Percentiles rank a stretch among this genome's conserved stretches.
phyloP scores from a whole-genome alignment of 352 stramenopile species.

The Globisporangium cederbergense region DNA sequence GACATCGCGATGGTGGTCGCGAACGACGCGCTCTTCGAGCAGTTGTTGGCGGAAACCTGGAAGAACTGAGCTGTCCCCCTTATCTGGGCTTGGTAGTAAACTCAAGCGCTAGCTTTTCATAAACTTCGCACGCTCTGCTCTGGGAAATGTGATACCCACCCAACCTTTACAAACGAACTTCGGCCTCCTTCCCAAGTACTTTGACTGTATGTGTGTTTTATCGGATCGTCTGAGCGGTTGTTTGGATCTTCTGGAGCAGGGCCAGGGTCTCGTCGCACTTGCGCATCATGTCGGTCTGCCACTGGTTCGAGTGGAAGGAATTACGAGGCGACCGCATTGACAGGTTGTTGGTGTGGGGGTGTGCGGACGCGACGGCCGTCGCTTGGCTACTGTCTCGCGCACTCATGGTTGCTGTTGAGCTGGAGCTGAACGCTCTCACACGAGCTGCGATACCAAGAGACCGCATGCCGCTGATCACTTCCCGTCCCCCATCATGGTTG shows the following conservation, averaged over 20 bases:
- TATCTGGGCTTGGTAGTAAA: not conserved
- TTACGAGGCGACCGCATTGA: not conserved
- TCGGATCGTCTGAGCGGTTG: conserved; percentile 1
- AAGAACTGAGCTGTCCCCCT: conserved; percentile 15
- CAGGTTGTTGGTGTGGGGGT: not conserved
- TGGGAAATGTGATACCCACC: not conserved
- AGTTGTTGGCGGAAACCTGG: conserved; percentile 72
- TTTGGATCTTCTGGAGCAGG: conserved; percentile 44
- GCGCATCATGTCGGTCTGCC: conserved; percentile 40
- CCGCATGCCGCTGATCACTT: conserved; percentile 5
- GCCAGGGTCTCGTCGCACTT: conserved; percentile 40
- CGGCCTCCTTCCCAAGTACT: not conserved
- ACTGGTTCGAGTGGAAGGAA: conserved; percentile 17
- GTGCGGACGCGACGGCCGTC: not conserved
- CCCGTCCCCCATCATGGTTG: not conserved
- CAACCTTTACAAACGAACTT: not conserved
- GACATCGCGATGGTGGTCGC: conserved; percentile 63
- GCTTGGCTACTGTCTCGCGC: not conserved
- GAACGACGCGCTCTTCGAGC: conserved; percentile 57
- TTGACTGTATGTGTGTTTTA: not conserved
- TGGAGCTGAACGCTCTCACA: not conserved
- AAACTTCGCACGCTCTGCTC: not conserved
- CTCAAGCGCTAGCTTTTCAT: no score
- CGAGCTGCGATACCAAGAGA: conserved; percentile 1
- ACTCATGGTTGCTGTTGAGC: not conserved